A percentile compares a stretch with the other conserved stretches of the same genome.
These are phyloP conservation scores for Amyloporia xantha DNA, from an alignment of 768 basidiomycete species.

Conservation along the genomic window DNA sequence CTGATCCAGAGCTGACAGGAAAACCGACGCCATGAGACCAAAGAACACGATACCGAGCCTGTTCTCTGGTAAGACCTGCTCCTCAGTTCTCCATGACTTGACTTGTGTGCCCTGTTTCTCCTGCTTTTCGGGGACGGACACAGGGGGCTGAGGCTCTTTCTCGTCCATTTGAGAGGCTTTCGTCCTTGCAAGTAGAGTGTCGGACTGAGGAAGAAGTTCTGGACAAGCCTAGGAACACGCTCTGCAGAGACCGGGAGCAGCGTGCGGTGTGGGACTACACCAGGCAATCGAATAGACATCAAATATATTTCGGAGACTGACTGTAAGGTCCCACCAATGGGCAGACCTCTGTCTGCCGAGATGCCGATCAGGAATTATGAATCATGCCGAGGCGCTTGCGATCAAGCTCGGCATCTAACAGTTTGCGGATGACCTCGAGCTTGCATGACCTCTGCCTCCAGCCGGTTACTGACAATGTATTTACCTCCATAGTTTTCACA, in stretches of 20 bases:
- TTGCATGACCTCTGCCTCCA: too few species aligned
- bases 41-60: constrained; percentile 35
- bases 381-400: background rate
- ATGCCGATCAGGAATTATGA: background rate
- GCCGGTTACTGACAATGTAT: too few species aligned
- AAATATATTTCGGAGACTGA: constrained; percentile 1
- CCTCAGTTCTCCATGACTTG: constrained; percentile 34
- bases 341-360: background rate
- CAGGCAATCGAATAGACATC: background rate
- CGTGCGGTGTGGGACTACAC: background rate
- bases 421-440: too few species aligned
- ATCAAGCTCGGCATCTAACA: too few species aligned
- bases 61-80: constrained; percentile 39
- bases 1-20: constrained; percentile 45
- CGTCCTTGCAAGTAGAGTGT: background rate
- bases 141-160: background rate
- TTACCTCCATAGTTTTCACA: too few species aligned
- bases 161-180: background rate
- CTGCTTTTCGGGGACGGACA: background rate
- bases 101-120: constrained; percentile 18
- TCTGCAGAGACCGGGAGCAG: background rate
- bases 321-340: background rate
- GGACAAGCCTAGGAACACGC: background rate
- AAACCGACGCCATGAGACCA: constrained; percentile 37
- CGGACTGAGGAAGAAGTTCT: background rate